These are phyloP conservation scores for Skeletonema menzelii DNA, from an alignment of 108 stramenopile genomes.

Conservation along the genomic window DNA sequence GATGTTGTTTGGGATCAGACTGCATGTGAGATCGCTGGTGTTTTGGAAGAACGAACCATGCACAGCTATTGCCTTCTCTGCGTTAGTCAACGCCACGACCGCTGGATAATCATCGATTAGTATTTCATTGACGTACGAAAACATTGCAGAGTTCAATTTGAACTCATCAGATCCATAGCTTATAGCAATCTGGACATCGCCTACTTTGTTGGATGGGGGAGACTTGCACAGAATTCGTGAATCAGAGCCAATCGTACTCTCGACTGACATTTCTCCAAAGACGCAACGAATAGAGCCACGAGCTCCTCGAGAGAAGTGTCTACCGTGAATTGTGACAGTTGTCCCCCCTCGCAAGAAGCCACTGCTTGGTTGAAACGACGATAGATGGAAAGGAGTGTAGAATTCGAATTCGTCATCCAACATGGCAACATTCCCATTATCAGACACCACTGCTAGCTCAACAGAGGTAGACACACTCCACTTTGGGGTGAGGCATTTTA, in stretches of 20 bases:
- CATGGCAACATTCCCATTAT: constrained; percentile 13
- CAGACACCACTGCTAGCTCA: constrained; percentile 19
- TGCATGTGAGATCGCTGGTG: constrained; percentile 20
- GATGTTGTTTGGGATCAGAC: not conserved
- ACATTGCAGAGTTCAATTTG: not conserved
- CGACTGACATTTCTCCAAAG: constrained; percentile 9
- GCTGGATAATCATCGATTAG: constrained; percentile 1
- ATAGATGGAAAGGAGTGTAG: constrained; percentile 20
- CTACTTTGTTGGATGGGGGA: constrained; percentile 3
- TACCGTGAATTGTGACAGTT: constrained; percentile 19
- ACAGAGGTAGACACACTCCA: constrained; percentile 8
- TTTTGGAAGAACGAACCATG: constrained; percentile 18
- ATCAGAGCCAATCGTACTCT: constrained; percentile 15
- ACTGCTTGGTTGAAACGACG: constrained; percentile 18
- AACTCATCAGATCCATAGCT: constrained; percentile 32
- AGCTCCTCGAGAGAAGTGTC: constrained; percentile 27
- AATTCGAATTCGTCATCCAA: constrained; percentile 27
- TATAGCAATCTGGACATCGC: constrained; percentile 20
- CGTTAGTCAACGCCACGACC: constrained; percentile 8
- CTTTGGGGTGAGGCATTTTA: constrained; percentile 27
- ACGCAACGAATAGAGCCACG: constrained; percentile 16
- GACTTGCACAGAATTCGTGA: constrained; percentile 11
- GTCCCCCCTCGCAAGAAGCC: constrained; percentile 34
- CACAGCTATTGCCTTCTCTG: constrained; percentile 6
- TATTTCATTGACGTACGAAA: constrained; percentile 33